A percentile compares a stretch with the other conserved stretches of the same genome.
These are phyloP conservation scores for Otatea glauca DNA, from an alignment of 176 grass and related monocot genomes.

Conservation along the genomic window DNA sequence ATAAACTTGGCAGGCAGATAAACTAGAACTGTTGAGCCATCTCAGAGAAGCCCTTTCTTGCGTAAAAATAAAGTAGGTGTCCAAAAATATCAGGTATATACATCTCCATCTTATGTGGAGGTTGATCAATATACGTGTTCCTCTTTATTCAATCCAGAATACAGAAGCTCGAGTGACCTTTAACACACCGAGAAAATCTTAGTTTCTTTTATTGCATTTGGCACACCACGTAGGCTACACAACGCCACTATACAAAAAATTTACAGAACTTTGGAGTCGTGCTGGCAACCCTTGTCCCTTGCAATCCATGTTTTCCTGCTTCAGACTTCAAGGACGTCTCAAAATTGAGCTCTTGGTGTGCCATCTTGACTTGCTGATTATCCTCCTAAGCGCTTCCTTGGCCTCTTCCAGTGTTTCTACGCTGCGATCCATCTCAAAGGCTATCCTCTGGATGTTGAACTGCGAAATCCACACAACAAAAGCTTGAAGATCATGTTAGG, in stretches of 20 bases:
- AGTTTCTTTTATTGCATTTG: not conserved
- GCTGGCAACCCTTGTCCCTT: too few species aligned
- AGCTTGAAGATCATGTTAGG: not conserved
- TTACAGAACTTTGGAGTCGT: too few species aligned
- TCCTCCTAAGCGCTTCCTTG: constrained; percentile 62
- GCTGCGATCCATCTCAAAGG: constrained; percentile 58
- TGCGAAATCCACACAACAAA: constrained; percentile 15
- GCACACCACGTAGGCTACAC: not conserved
- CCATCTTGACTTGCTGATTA: constrained; percentile 62
- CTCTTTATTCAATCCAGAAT: not conserved
- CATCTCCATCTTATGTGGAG: not conserved
- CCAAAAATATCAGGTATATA: not conserved
- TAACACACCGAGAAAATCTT: too few species aligned
- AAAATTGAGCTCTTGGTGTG: constrained; percentile 23
- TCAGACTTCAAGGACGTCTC: constrained; percentile 11
- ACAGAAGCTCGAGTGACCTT: not conserved
- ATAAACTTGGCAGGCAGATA: too few species aligned
- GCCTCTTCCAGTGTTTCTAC: constrained; percentile 78
- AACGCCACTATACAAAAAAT: not conserved
- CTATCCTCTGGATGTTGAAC: constrained; percentile 83
- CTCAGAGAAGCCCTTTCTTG: not conserved
- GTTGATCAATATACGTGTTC: not conserved
- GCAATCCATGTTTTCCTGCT: not conserved
- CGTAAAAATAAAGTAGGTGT: not conserved
- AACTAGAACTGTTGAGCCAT: not conserved